Evolutionary conservation across 1,284 basidiomycete genomes (phyloP).

Genomic region (Cryptococcus wingfieldii): DNA sequence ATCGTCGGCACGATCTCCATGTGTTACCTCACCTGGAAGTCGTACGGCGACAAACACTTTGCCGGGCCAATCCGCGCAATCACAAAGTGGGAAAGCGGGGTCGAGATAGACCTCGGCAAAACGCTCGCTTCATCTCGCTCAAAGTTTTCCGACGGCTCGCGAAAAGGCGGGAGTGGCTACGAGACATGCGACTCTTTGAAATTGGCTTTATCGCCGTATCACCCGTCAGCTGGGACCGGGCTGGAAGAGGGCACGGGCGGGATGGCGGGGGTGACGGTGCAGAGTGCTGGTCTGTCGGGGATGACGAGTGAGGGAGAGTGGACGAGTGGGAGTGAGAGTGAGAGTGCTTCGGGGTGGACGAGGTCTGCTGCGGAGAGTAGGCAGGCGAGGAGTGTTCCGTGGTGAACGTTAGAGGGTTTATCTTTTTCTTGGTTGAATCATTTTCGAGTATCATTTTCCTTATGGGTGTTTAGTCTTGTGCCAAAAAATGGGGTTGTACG

Average conservation of each 20-base stretch:
- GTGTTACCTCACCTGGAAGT: slow-evolving; percentile 35
- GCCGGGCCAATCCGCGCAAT: slow-evolving; percentile 46
- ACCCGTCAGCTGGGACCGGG: not conserved
- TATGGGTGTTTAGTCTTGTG: no score
- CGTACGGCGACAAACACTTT: slow-evolving; percentile 39
- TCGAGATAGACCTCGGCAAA: slow-evolving; percentile 41
- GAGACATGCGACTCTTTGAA: not conserved
- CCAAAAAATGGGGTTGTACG: no score
- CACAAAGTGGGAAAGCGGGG: slow-evolving; percentile 48
- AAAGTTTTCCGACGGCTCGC: not conserved
- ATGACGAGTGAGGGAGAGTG: not conserved
- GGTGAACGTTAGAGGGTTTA: no score
- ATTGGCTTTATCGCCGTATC: not conserved
- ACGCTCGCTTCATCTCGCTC: slow-evolving; percentile 23
- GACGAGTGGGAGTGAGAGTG: slow-evolving; percentile 1
- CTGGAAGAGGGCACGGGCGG: not conserved
- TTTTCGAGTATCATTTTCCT: no score
- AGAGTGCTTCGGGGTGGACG: not conserved
- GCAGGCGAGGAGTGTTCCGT: no score
- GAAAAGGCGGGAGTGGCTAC: not conserved
- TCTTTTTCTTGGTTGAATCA: no score
- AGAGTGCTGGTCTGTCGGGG: not conserved
- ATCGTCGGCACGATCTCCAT: slow-evolving; percentile 28
- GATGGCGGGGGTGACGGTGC: not conserved
- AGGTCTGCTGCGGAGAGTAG: no score